phyloP scores from a whole-genome alignment of 75 land plant genomes.

The Cupressus sempervirens region DNA sequence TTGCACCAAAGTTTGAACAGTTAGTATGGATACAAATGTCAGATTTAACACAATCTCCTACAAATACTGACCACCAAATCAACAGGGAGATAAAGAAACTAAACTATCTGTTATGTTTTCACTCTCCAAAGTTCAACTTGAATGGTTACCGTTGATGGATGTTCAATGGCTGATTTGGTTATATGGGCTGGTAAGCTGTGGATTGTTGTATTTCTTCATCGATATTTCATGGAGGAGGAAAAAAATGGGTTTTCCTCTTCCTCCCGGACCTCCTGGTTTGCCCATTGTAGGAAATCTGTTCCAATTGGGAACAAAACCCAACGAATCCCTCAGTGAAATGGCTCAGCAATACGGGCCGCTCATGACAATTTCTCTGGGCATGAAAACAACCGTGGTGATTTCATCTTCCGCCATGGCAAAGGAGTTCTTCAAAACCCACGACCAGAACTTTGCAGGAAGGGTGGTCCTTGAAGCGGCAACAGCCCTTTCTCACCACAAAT shows the following conservation, averaged over 20 bases:
- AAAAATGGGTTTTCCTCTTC: neutral
- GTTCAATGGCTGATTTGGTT: too few relatives aligned
- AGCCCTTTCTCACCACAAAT: neutral
- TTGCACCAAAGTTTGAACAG: too few relatives aligned
- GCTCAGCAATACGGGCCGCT: conserved; percentile 22
- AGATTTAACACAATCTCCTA: too few relatives aligned
- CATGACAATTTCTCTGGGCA: conserved; percentile 24
- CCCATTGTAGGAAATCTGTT: conserved; percentile 19
- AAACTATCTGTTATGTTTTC: too few relatives aligned
- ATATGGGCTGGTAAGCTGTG: too few relatives aligned
- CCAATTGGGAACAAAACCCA: conserved; percentile 17
- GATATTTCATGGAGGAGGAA: neutral
- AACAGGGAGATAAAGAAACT: too few relatives aligned
- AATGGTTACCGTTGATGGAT: too few relatives aligned
- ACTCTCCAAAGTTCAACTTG: too few relatives aligned
- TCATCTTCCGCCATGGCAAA: conserved; percentile 19
- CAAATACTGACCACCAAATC: too few relatives aligned
- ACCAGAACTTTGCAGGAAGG: conserved; percentile 12
- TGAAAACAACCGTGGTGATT: conserved; percentile 11
- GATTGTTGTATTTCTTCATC: too few relatives aligned
- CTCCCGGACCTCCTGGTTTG: conserved; percentile 17
- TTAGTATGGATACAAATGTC: too few relatives aligned
- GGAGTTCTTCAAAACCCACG: conserved; percentile 22
- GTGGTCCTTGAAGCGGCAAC: neutral
- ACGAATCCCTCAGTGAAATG: conserved; percentile 13